Percentiles rank a stretch among this genome's conserved stretches.
phyloP scores from a whole-genome alignment of 1,284 basidiomycete species.

The Puccinia coronata region DNA sequence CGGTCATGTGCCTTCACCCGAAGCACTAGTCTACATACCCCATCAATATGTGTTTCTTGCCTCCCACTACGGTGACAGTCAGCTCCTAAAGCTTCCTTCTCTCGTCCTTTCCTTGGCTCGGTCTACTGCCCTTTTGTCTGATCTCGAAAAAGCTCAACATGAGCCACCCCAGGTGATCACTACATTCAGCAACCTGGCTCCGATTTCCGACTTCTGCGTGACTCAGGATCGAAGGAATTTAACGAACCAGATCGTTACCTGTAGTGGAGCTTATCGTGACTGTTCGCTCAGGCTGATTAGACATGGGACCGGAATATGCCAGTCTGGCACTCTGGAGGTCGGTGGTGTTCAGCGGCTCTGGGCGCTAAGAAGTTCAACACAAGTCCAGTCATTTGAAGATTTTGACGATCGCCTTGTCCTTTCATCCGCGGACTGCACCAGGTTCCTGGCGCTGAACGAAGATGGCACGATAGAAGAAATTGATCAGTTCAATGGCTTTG shows the following conservation, averaged over 20 bases:
- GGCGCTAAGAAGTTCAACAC: conserved; percentile 13
- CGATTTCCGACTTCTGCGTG: conserved; percentile 32
- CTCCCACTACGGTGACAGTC: conserved; percentile 45
- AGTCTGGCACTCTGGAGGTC: conserved; percentile 17
- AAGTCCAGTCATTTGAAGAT: conserved; percentile 6
- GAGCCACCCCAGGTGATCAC: conserved; percentile 14
- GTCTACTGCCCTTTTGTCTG: no score
- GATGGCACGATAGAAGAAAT: conserved; percentile 22
- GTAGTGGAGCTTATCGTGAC: conserved; percentile 47
- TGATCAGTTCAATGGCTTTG: conserved; percentile 27
- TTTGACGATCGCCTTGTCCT: conserved; percentile 26
- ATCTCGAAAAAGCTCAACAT: not conserved
- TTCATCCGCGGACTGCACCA: conserved; percentile 21
- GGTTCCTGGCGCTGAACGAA: conserved; percentile 29
- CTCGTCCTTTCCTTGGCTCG: no score
- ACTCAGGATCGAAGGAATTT: conserved; percentile 9
- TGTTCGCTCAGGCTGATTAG: conserved; percentile 29
- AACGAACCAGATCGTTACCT: conserved; percentile 33
- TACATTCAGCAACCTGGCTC: conserved; percentile 30
- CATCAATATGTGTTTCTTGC: conserved; percentile 29
- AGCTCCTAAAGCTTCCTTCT: conserved; percentile 25
- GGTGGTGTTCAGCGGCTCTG: conserved; percentile 34
- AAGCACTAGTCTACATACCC: conserved; percentile 40
- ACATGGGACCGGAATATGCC: conserved; percentile 15
- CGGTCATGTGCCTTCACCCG: conserved; percentile 34